Evolutionary conservation across 345 rosid species (phyloP).

Genomic region (Camelina laxa): DNA sequence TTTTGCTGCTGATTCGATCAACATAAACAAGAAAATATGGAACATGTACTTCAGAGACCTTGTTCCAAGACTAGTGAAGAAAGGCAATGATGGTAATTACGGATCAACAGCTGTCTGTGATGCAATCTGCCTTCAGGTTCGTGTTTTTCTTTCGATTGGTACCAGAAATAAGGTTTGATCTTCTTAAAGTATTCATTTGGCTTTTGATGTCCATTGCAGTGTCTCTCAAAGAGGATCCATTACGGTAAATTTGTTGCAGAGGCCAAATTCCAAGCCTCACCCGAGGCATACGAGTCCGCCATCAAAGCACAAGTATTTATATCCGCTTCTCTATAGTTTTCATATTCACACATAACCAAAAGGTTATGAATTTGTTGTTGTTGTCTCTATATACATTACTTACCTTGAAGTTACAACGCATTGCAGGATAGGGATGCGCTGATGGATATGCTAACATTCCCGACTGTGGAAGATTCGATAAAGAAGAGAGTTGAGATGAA

Average conservation of each 20-base stretch:
- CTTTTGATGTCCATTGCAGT: constrained; percentile 48
- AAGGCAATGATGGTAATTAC: constrained; percentile 90
- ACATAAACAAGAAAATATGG: constrained; percentile 81
- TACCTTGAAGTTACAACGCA: neutral
- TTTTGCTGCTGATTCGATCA: constrained; percentile 70
- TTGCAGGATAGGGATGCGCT: constrained; percentile 57
- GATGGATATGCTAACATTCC: constrained; percentile 65
- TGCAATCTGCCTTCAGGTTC: constrained; percentile 83
- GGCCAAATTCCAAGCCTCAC: constrained; percentile 76
- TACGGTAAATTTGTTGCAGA: constrained; percentile 97
- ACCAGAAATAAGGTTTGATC: neutral
- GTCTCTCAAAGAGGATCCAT: constrained; percentile 91
- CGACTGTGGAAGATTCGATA: constrained; percentile 60
- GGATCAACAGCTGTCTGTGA: constrained; percentile 98
- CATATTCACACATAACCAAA: neutral
- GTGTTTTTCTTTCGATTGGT: neutral
- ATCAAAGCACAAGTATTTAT: constrained; percentile 62
- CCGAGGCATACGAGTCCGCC: constrained; percentile 65
- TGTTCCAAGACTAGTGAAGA: constrained; percentile 71
- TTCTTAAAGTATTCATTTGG: neutral
- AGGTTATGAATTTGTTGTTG: neutral
- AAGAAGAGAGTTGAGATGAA: constrained; percentile 73
- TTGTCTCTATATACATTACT: constrained; percentile 1
- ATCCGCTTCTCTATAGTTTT: neutral
- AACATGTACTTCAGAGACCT: constrained; percentile 83